Percentiles rank a stretch among this genome's conserved stretches.
Conservation (phyloP, 2,329 filamentous ascomycete species). For the Aureobasidium sp. region DNA sequence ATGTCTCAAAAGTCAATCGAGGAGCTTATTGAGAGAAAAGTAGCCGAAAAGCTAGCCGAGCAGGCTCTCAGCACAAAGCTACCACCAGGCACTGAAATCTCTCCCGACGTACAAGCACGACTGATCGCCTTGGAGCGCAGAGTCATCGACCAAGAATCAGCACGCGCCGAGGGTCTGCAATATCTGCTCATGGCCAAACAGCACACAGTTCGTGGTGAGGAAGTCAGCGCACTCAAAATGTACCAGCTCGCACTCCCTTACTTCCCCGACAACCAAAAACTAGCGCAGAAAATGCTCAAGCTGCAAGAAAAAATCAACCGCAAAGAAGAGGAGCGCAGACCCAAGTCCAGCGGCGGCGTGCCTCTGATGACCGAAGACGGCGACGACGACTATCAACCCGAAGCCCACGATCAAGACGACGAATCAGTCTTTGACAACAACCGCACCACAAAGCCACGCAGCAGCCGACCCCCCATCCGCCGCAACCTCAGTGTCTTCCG, state of each 20-base stretch:
- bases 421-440: background rate
- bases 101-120: constrained; percentile 70
- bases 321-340: constrained; percentile 22
- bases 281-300: constrained; percentile 49
- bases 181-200: constrained; percentile 88
- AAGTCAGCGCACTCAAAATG: constrained; percentile 70
- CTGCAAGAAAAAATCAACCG: constrained; percentile 46
- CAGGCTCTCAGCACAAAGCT: constrained; percentile 54
- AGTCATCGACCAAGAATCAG: constrained; percentile 65
- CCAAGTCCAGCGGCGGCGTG: background rate
- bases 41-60: constrained; percentile 81
- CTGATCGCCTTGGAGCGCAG: constrained; percentile 79
- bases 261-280: constrained; percentile 79
- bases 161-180: constrained; percentile 75
- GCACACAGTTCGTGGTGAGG: constrained; percentile 76
- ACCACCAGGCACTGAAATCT: constrained; percentile 45
- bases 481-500: constrained; percentile 13
- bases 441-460: background rate
- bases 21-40: constrained; percentile 84
- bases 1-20: constrained; percentile 66
- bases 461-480: background rate
- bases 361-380: background rate
- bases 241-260: constrained; percentile 78
- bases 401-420: constrained; percentile 13
- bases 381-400: background rate